Evolutionary conservation across 495 filamentous ascomycete species (phyloP).

Genomic region (Penicilliopsis zonata): DNA sequence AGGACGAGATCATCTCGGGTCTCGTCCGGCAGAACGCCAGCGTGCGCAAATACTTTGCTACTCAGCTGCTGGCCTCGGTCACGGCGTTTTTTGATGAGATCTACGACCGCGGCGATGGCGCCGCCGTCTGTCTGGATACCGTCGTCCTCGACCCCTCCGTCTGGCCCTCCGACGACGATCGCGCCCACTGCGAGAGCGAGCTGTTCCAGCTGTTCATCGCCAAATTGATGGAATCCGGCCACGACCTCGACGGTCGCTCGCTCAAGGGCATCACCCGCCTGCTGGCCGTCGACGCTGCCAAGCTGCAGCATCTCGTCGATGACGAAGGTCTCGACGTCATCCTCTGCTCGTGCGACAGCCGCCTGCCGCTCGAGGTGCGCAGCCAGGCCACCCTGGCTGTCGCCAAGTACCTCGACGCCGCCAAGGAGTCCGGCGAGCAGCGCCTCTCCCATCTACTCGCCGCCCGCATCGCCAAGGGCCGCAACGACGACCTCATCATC

Average conservation of each 20-base stretch:
- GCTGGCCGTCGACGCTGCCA: conserved; percentile 43
- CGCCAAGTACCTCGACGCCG: conserved; percentile 66
- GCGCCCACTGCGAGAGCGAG: conserved; percentile 41
- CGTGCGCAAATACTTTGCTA: conserved; percentile 43
- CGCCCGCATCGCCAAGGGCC: conserved; percentile 35
- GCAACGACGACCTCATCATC: conserved; percentile 48
- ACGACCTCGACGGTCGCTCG: conserved; percentile 45
- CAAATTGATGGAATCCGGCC: conserved; percentile 49
- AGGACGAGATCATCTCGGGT: conserved; percentile 48
- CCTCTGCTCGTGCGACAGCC: conserved; percentile 63
- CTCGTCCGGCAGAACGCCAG: conserved; percentile 42
- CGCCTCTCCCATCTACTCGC: conserved; percentile 58
- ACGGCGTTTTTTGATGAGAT: conserved; percentile 44
- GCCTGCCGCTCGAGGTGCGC: conserved; percentile 52
- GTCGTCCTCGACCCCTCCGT: conserved; percentile 42
- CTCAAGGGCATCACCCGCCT: conserved; percentile 52
- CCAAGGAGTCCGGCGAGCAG: conserved; percentile 53
- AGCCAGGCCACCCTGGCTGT: conserved; percentile 65
- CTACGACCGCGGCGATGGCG: conserved; percentile 48
- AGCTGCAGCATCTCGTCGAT: conserved; percentile 57
- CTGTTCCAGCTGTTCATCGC: conserved; percentile 56
- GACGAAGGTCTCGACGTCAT: conserved; percentile 70
- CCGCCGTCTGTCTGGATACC: conserved; percentile 43
- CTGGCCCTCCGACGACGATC: conserved; percentile 42
- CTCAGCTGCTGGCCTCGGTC: conserved; percentile 33